A percentile compares a stretch with the other conserved stretches of the same genome.
Conservation (phyloP, 1,139 yeast genomes). For the Debaryomyces fabryi region DNA sequence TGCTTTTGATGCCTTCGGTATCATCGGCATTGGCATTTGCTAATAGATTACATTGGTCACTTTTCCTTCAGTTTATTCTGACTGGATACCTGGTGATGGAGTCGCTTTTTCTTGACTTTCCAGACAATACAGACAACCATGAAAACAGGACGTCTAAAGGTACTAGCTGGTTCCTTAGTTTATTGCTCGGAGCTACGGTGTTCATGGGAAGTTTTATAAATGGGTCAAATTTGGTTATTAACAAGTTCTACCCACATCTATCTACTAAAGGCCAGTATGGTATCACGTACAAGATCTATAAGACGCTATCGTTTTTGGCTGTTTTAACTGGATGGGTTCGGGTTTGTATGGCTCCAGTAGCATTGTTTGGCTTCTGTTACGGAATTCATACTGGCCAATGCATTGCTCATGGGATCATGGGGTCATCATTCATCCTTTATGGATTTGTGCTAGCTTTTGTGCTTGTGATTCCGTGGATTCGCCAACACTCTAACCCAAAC, state of each 20-base stretch:
- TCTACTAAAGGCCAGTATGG: slow-evolving; percentile 21
- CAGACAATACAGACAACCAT: slow-evolving; percentile 59
- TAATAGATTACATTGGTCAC: slow-evolving; percentile 46
- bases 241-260: slow-evolving; percentile 38
- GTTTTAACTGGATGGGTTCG: slow-evolving; percentile 68
- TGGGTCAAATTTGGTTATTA: slow-evolving; percentile 52
- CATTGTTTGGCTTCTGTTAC: slow-evolving; percentile 80
- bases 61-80: slow-evolving; percentile 49
- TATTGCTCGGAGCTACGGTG: slow-evolving; percentile 48
- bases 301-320: slow-evolving; percentile 45
- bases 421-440: slow-evolving; percentile 78
- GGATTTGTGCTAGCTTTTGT: slow-evolving; percentile 71
- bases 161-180: slow-evolving; percentile 60
- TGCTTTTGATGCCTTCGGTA: slow-evolving; percentile 58
- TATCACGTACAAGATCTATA: slow-evolving; percentile 38
- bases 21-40: slow-evolving; percentile 59
- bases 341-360: slow-evolving; percentile 77
- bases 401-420: slow-evolving; percentile 96
- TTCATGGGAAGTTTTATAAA: slow-evolving; percentile 57
- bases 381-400: slow-evolving; percentile 83
- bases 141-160: slow-evolving; percentile 70
- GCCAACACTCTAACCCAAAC: slow-evolving; percentile 35
- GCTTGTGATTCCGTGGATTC: slow-evolving; percentile 68
- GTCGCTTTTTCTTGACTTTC: slow-evolving; percentile 57
- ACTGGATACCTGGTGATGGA: slow-evolving; percentile 58